Evolutionary conservation across 2,329 filamentous ascomycete genomes (phyloP).

Genomic region (Pseudogymnoascus sp.): DNA sequence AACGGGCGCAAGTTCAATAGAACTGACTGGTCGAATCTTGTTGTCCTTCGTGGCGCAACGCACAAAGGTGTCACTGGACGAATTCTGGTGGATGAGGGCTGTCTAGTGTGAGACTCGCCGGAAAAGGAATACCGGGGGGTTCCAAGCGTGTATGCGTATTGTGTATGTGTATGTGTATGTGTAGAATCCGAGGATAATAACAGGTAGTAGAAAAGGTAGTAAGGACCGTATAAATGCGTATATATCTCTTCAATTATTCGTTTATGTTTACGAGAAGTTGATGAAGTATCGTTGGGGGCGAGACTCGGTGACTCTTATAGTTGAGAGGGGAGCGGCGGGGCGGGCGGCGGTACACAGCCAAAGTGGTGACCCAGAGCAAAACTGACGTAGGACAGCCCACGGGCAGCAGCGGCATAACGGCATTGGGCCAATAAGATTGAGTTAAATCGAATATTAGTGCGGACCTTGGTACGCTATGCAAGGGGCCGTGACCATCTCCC

Average conservation of each 20-base stretch:
- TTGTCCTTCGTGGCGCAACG: slow-evolving; percentile 1
- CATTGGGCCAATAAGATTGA: not conserved
- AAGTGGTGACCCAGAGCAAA: not conserved
- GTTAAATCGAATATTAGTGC: not conserved
- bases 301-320: slow-evolving; percentile 5
- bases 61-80: slow-evolving; percentile 1
- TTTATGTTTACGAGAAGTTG: not conserved
- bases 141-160: not conserved
- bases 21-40: not conserved
- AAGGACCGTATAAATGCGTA: not conserved
- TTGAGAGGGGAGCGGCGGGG: not conserved
- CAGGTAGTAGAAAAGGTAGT: not conserved
- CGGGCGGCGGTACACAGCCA: not conserved
- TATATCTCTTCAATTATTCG: not conserved
- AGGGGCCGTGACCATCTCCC: slow-evolving; percentile 2
- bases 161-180: not conserved
- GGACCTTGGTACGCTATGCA: not conserved
- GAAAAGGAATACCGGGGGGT: not conserved
- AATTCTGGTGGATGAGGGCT: not conserved
- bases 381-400: not conserved
- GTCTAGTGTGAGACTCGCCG: not conserved
- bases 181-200: not conserved
- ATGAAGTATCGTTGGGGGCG: not conserved
- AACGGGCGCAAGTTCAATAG: not conserved
- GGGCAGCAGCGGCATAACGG: not conserved